phyloP scores from a whole-genome alignment of 169 alveolate genomes.

The Cryptosporidium meleagridis region DNA sequence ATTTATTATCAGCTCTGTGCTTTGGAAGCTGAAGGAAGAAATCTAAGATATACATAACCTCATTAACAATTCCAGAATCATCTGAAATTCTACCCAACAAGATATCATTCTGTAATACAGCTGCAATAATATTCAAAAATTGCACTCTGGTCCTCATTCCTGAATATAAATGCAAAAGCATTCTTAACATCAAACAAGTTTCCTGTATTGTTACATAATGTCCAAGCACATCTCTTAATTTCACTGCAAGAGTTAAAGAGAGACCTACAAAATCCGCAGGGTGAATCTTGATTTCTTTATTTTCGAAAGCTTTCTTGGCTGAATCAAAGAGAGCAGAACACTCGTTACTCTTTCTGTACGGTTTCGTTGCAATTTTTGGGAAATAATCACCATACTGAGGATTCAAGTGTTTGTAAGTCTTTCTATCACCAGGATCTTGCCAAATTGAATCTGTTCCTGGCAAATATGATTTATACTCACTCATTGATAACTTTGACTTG shows the following conservation, averaged over 20 bases:
- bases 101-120: conserved; percentile 44
- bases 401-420: conserved; percentile 31
- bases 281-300: conserved; percentile 9
- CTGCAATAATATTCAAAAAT: conserved; percentile 56
- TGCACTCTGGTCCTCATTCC: conserved; percentile 71
- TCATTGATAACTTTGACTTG: conserved; percentile 11
- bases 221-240: conserved; percentile 34
- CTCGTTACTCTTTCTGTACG: conserved; percentile 58
- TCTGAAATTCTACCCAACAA: conserved; percentile 43
- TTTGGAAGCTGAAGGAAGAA: conserved; percentile 52
- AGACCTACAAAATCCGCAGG: conserved; percentile 57
- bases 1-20: conserved; percentile 50
- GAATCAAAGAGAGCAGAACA: conserved; percentile 56
- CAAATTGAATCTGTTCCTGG: conserved; percentile 45
- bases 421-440: conserved; percentile 47
- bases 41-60: background rate
- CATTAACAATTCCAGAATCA: background rate
- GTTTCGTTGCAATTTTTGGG: conserved; percentile 46
- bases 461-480: background rate
- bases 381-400: conserved; percentile 40
- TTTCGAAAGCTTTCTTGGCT: conserved; percentile 32
- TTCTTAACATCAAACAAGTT: conserved; percentile 50
- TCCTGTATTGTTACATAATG: conserved; percentile 46
- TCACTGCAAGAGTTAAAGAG: conserved; percentile 25
- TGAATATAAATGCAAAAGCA: conserved; percentile 34